Evolutionary conservation across 306 rosid genomes (phyloP).

Genomic region (Corylus americana): DNA sequence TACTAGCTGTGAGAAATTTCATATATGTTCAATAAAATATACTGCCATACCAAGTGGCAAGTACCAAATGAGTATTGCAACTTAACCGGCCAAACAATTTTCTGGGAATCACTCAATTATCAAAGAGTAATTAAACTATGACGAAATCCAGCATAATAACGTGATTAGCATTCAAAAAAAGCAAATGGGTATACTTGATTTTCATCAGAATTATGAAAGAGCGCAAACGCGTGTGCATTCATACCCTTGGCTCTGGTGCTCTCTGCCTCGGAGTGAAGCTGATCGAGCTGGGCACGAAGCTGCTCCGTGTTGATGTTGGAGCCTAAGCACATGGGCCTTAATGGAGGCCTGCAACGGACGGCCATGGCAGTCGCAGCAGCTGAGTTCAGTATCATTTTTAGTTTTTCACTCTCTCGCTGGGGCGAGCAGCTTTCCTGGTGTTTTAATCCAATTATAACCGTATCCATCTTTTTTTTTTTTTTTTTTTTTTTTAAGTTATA

Average conservation of each 20-base stretch:
- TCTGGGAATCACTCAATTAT: neutral
- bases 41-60: too few relatives aligned
- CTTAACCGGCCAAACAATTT: neutral
- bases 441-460: too few relatives aligned
- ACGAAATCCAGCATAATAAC: neutral
- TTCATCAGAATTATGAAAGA: neutral
- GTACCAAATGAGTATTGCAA: neutral
- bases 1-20: neutral
- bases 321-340: slow-evolving; percentile 39
- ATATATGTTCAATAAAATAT: neutral
- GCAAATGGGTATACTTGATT: slow-evolving; percentile 4
- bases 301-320: slow-evolving; percentile 53
- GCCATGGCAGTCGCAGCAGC: slow-evolving; percentile 44
- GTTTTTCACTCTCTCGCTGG: neutral
- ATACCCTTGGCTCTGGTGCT: slow-evolving; percentile 70
- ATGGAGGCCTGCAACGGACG: slow-evolving; percentile 35
- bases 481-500: too few relatives aligned
- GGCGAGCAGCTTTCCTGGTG: too few relatives aligned
- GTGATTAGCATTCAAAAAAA: neutral
- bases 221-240: neutral
- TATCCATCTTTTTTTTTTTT: too few relatives aligned
- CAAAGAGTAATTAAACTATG: neutral
- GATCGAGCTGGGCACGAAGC: slow-evolving; percentile 70
- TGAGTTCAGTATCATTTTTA: slow-evolving; percentile 33
- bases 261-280: slow-evolving; percentile 74